These are phyloP conservation scores for Beta macrorhiza DNA, from an alignment of 179 eudicot genomes.

Conservation along the genomic window DNA sequence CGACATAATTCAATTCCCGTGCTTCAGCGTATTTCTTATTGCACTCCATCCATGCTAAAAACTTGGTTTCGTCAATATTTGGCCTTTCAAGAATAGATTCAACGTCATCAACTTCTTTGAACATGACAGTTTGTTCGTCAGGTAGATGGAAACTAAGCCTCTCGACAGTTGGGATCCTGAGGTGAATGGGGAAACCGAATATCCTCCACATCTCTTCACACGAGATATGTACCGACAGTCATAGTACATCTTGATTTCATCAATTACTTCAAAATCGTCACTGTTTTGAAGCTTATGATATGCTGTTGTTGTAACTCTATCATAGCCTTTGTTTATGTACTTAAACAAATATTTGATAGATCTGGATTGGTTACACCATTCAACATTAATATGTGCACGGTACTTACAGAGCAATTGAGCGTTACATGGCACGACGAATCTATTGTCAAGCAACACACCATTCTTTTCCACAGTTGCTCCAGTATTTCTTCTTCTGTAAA, in stretches of 20 bases:
- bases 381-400: constrained; percentile 28
- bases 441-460: constrained; percentile 8
- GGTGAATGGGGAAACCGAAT: background rate
- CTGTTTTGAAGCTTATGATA: too few species aligned
- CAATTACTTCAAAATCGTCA: background rate
- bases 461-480: background rate
- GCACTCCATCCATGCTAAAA: constrained; percentile 22
- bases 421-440: constrained; percentile 25
- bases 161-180: too few species aligned
- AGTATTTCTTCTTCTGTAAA: constrained; percentile 12
- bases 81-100: background rate
- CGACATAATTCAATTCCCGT: background rate
- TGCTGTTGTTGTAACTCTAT: background rate
- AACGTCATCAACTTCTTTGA: background rate
- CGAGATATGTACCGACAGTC: background rate
- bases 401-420: background rate
- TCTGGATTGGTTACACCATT: constrained; percentile 25
- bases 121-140: background rate
- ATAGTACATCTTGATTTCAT: background rate
- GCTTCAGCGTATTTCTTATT: background rate
- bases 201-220: constrained; percentile 16
- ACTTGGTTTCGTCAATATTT: constrained; percentile 2
- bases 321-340: constrained; percentile 24
- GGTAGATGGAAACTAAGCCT: background rate
- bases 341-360: constrained; percentile 1